These are phyloP conservation scores for Aspergillus sp. DNA, from an alignment of 2,329 filamentous ascomycete species.

Conservation along the genomic window DNA sequence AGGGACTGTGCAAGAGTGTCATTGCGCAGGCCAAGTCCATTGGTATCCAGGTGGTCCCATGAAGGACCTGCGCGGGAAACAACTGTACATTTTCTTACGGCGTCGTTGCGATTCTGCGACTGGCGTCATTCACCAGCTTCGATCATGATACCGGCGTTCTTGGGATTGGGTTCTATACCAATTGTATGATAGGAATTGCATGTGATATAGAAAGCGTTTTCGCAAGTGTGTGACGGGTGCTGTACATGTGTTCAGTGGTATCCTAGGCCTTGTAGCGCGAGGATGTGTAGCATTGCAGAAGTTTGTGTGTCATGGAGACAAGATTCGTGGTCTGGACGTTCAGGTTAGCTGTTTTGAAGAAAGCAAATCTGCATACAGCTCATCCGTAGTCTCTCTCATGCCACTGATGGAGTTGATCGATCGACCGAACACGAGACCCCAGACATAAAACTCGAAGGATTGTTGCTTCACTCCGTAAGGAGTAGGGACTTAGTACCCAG, in stretches of 20 bases:
- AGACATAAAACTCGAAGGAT: too few species aligned
- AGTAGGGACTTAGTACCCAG: too few species aligned
- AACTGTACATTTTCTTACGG: constrained; percentile 10
- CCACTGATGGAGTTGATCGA: too few species aligned
- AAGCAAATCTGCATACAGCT: too few species aligned
- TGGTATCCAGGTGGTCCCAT: constrained; percentile 69
- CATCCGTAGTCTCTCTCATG: too few species aligned
- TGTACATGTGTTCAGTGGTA: not conserved
- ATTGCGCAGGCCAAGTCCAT: constrained; percentile 74
- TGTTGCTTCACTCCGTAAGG: too few species aligned
- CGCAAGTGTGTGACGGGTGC: constrained; percentile 14
- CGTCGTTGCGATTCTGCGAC: constrained; percentile 12
- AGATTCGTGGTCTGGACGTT: too few species aligned
- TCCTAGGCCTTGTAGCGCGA: too few species aligned
- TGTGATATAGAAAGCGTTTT: constrained; percentile 23
- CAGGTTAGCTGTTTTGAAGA: too few species aligned
- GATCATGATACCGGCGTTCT: constrained; percentile 25
- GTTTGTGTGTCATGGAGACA: too few species aligned
- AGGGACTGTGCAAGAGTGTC: constrained; percentile 70
- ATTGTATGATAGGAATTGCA: constrained; percentile 25
- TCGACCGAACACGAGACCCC: too few species aligned
- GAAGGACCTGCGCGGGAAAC: constrained; percentile 11
- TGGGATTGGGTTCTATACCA: constrained; percentile 20
- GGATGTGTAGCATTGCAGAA: too few species aligned
- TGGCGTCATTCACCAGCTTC: constrained; percentile 10